Evolutionary conservation across 2,329 filamentous ascomycete genomes (phyloP), one percentile per base, ranked within the genome.

Genomic region (Dothiorella sarmentorum): DNA sequence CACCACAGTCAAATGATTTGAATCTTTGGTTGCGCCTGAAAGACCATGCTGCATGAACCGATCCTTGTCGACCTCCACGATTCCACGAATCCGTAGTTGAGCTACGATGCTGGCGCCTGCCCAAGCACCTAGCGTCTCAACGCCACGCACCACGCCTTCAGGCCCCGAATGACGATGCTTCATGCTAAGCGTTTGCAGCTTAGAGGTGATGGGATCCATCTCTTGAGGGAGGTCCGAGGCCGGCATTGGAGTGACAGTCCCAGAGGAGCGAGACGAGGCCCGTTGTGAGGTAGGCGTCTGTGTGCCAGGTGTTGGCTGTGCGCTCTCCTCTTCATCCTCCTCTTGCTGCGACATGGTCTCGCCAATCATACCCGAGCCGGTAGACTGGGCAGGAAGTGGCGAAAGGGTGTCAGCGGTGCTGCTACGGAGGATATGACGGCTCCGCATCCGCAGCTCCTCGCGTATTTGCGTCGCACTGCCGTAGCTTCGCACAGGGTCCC

Each of bases 401-500:
- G 55, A 24, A 20, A 57, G 42, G 3, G 55, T 57, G 24, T 57
- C 55, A 20, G 47, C n/a, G 10, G 55, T 57, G 33, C 18, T 57
- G 42, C 29, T 57, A 15, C 42, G 40, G 13, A n/a, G n/a, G n/a
- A 35, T 20, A 13, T 56, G 52, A 26, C 44, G 15, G 65, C 66
- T 51, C 22, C 38, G 38, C 38, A 51, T 47, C 27, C 31, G 49
- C 26, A 59, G 37, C 9, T 60, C 58, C 11, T 60, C 51, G 24
- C 66, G 71, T 2, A 58, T 64, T 33, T 62, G 68, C 13, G 75
- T 72, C 31, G 78, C 85, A 3, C 85, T 82, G 1, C 82, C 87
- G 64, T 87, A 89, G 33, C 88, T 91, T 42, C 82, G 80, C 1
- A 96, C 85, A 0, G 84, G 80, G 64, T 90, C 85, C 91, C 93